Evolutionary conservation across 352 stramenopile genomes (phyloP), one percentile per base, ranked within the genome.

Genomic region (Phytophthora boehmeriae): DNA sequence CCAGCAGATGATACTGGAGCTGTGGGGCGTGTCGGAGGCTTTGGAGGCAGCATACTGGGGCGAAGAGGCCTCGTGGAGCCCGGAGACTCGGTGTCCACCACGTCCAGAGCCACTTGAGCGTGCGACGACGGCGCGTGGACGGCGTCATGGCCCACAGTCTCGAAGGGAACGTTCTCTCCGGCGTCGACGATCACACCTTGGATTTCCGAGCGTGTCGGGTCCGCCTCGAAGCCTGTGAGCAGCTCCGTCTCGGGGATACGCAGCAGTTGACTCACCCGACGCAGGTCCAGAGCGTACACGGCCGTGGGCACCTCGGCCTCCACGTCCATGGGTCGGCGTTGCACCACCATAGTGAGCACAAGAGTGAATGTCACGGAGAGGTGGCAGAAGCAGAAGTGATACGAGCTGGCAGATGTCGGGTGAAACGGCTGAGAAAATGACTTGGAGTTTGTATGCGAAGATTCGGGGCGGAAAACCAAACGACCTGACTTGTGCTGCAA

Each of bases 161-260:
- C 83, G 49, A 93, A 91, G 0, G 83, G 80, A 36, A 91, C 80
- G 59, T 88, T 76, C 63, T 90, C 79, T 16, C 83, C 83, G 28
- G 81, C 76, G 55, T 93, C 82, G 10, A 93, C 81, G 58, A 93
- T 78, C 20, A 93, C 80, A 41, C 83, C 82, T 46, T 93, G 83
- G 65, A 93, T 93, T 39, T 88, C 81, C 19, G 78, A 84, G 36
- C 75, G 71, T 20, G 66, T 80, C 38, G 77, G 78, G 53, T 87
- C 61, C 10, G 68, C 54, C 56, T 88, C 75, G 64, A 93, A 88
- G 36, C 81, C 78, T 16, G 56, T 67, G 35, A 86, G 54, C 25
- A 88, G 62, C 54, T 88, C 78, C 28, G 54, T 54, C 63, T 84
- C 69, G 28, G 71, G 75, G 60, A 88, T 86, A 44, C 42, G 38